These are phyloP conservation scores for Epichloe sibirici DNA, from an alignment of 2,329 filamentous ascomycete species.

Conservation along the genomic window DNA sequence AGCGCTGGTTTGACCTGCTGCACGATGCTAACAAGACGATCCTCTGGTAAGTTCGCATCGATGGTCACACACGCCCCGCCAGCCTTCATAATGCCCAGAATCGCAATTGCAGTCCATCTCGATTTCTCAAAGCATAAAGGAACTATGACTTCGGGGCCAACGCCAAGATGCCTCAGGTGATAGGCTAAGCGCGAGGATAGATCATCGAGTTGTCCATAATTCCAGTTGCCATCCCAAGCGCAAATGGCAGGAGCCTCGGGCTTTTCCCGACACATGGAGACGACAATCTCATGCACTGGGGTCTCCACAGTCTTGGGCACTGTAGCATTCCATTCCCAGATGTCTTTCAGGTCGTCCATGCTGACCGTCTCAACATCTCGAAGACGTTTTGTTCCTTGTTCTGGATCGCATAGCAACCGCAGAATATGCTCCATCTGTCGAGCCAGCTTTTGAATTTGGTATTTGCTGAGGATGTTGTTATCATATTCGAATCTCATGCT, in stretches of 20 bases:
- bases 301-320: conserved; percentile 2
- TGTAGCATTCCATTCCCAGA: conserved; percentile 5
- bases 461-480: background rate
- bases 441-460: background rate
- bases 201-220: conserved; percentile 19
- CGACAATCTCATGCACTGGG: conserved; percentile 6
- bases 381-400: background rate
- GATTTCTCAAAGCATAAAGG: conserved; percentile 8
- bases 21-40: conserved; percentile 9
- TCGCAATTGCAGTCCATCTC: conserved; percentile 5
- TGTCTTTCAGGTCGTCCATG: conserved; percentile 4
- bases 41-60: conserved; percentile 10
- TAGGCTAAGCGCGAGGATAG: conserved; percentile 6
- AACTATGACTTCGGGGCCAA: conserved; percentile 1
- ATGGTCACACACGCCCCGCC: conserved; percentile 4
- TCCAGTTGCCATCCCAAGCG: conserved; percentile 28
- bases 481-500: background rate
- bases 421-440: conserved; percentile 1
- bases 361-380: background rate
- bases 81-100: conserved; percentile 5
- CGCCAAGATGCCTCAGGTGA: conserved; percentile 3
- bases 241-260: conserved; percentile 7
- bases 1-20: conserved; percentile 8
- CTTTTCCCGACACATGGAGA: background rate
- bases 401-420: background rate